Conservation (phyloP, 2,329 filamentous ascomycete genomes). For the Neonectria hederae region DNA sequence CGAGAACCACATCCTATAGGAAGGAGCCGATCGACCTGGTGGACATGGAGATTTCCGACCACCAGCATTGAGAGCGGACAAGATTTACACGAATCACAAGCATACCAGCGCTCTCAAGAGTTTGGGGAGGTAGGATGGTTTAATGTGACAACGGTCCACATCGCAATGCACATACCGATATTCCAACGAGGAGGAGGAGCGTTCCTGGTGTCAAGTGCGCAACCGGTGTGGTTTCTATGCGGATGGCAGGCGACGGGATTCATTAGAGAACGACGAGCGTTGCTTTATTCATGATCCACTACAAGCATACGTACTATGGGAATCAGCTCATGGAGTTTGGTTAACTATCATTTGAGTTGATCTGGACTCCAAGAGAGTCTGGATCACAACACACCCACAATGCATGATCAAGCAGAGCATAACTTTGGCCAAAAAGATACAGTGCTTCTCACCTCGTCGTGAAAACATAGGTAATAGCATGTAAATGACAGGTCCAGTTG, state of each 20-base stretch:
- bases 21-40: constrained; percentile 42
- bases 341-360: neutral
- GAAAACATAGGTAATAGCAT: too few relatives aligned
- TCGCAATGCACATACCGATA: neutral
- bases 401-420: neutral
- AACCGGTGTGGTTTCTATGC: neutral
- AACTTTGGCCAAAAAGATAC: neutral
- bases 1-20: constrained; percentile 31
- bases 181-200: neutral
- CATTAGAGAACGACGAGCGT: constrained; percentile 1
- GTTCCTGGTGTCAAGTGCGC: neutral
- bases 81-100: neutral
- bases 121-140: too few relatives aligned
- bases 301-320: neutral
- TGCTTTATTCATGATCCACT: constrained; percentile 3
- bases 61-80: constrained; percentile 26
- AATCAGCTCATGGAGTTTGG: neutral
- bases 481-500: neutral
- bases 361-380: neutral
- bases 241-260: neutral
- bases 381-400: neutral
- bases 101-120: neutral
- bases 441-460: neutral
- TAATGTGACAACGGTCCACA: neutral
- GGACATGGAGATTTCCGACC: constrained; percentile 51